These are phyloP conservation scores for Mollisiaceae sp. DNA, from an alignment of 2,329 filamentous ascomycete genomes.

Conservation along the genomic window DNA sequence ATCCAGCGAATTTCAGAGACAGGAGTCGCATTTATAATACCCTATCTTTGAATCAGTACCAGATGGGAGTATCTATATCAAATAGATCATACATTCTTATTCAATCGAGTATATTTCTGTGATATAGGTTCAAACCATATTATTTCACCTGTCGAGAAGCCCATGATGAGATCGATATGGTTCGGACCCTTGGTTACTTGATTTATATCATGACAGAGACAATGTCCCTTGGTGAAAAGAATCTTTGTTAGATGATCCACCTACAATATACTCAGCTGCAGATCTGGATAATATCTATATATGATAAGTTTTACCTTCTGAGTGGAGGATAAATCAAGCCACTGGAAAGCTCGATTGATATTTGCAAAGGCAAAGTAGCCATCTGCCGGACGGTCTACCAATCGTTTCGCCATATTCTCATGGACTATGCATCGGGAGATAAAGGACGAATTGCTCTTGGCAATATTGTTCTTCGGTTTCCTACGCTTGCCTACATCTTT, in stretches of 20 bases:
- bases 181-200: conserved; percentile 75
- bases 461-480: conserved; percentile 98
- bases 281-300: background rate
- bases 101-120: conserved; percentile 92
- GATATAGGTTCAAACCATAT: conserved; percentile 99
- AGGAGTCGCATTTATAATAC: conserved; percentile 83
- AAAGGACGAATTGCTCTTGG: conserved; percentile 98
- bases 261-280: conserved; percentile 49
- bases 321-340: conserved; percentile 84
- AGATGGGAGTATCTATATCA: background rate
- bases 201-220: conserved; percentile 93
- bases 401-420: conserved; percentile 76
- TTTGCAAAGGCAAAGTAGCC: conserved; percentile 93
- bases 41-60: conserved; percentile 52
- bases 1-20: conserved; percentile 92
- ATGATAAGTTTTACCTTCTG: conserved; percentile 58
- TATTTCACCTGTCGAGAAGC: conserved; percentile 94
- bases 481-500: conserved; percentile 81
- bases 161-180: conserved; percentile 92
- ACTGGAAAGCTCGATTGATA: conserved; percentile 93
- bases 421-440: conserved; percentile 96
- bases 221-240: conserved; percentile 94
- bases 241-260: conserved; percentile 95
- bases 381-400: conserved; percentile 78
- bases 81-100: conserved; percentile 78